Percentiles rank a stretch among this genome's conserved stretches.
These are phyloP conservation scores for Pythium insidiosum DNA, from an alignment of 352 stramenopile species.

Conservation along the genomic window DNA sequence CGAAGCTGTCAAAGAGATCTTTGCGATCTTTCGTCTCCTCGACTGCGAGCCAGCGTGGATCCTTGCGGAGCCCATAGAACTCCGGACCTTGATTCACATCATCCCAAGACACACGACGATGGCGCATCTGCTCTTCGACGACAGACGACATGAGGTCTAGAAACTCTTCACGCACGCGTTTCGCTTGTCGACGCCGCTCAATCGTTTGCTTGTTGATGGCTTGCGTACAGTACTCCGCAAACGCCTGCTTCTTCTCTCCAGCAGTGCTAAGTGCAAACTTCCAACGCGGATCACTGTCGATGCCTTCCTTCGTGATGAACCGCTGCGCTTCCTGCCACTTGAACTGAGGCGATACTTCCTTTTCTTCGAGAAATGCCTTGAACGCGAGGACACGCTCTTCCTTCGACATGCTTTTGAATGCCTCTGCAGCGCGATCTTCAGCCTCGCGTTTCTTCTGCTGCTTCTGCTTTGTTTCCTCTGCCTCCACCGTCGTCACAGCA, in stretches of 20 bases:
- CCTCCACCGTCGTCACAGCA: slow-evolving; percentile 6
- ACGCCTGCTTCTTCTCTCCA: slow-evolving; percentile 81
- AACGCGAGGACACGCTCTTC: slow-evolving; percentile 49
- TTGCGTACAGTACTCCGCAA: slow-evolving; percentile 77
- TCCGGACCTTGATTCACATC: slow-evolving; percentile 34
- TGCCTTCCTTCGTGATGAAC: slow-evolving; percentile 43
- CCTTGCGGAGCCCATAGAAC: slow-evolving; percentile 58
- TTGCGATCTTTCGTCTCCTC: slow-evolving; percentile 55
- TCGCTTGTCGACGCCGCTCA: slow-evolving; percentile 57
- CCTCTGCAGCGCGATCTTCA: slow-evolving; percentile 27
- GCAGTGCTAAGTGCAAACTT: slow-evolving; percentile 51
- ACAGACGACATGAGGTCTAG: slow-evolving; percentile 48
- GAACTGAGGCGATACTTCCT: slow-evolving; percentile 51
- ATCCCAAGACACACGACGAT: slow-evolving; percentile 24
- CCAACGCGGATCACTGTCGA: slow-evolving; percentile 55
- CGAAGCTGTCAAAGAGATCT: slow-evolving; percentile 61
- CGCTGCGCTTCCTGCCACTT: slow-evolving; percentile 74
- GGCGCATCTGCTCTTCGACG: slow-evolving; percentile 26
- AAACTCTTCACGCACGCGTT: slow-evolving; percentile 70
- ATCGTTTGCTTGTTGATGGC: slow-evolving; percentile 58
- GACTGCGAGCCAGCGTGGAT: slow-evolving; percentile 53
- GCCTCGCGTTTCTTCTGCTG: slow-evolving; percentile 37
- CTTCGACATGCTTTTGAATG: slow-evolving; percentile 40
- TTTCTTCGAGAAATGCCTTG: slow-evolving; percentile 64
- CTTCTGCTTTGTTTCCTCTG: slow-evolving; percentile 21